A percentile compares a stretch with the other conserved stretches of the same genome.
Evolutionary conservation across 495 filamentous ascomycete genomes (phyloP).

Genomic region (Bombardia bombarda): DNA sequence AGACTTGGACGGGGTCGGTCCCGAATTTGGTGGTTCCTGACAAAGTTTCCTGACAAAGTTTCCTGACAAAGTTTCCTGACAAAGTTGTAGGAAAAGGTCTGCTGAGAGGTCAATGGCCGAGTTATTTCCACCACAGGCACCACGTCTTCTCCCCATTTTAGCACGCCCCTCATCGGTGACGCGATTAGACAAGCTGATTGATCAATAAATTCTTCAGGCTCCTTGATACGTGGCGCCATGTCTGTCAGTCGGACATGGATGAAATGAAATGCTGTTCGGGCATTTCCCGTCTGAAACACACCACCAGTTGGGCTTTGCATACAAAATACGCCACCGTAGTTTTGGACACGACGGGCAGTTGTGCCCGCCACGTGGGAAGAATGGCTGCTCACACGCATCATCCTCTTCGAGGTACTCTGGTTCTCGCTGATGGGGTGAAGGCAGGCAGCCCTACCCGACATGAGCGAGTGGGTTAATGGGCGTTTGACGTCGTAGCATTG

Average conservation of each 20-base stretch:
- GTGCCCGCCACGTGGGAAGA: conserved; percentile 1
- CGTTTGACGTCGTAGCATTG: conserved; percentile 6
- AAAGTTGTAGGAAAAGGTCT: too few relatives aligned
- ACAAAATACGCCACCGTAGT: too few relatives aligned
- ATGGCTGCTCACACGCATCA: conserved; percentile 1
- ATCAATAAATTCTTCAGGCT: conserved; percentile 1
- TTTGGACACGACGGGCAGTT: background rate
- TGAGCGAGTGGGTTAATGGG: conserved; percentile 3
- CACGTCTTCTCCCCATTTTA: conserved; percentile 8
- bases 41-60: too few relatives aligned
- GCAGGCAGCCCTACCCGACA: conserved; percentile 3
- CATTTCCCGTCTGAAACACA: conserved; percentile 2
- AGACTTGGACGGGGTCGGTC: too few relatives aligned
- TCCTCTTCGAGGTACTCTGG: background rate
- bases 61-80: too few relatives aligned
- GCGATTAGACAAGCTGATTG: conserved; percentile 2
- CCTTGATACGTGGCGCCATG: conserved; percentile 6
- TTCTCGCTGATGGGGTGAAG: too few relatives aligned
- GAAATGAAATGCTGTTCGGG: background rate
- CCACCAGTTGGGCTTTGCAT: background rate
- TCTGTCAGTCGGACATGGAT: background rate
- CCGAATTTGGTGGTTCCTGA: too few relatives aligned
- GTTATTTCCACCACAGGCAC: conserved; percentile 3
- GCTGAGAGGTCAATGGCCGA: too few relatives aligned
- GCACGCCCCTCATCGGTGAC: conserved; percentile 6